Evolutionary conservation across 352 stramenopile genomes (phyloP).

Genomic region (Pelagophyceae sp.): DNA sequence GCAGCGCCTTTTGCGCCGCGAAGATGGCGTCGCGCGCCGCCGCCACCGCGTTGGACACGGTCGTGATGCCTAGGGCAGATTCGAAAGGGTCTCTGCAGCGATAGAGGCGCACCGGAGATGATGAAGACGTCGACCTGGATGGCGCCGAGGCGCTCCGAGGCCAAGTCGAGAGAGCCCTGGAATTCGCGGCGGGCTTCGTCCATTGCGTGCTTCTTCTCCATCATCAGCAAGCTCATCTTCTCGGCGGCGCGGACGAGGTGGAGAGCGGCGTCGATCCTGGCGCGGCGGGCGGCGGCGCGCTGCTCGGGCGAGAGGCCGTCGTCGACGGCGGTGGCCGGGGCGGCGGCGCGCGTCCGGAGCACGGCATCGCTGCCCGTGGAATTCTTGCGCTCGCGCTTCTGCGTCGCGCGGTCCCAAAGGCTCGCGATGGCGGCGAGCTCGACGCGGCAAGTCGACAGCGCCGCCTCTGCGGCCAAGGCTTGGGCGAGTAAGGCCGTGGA

Average conservation of each 20-base stretch:
- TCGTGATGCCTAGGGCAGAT: too few species aligned
- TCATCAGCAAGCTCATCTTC: background rate
- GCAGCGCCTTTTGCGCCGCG: conserved; percentile 14
- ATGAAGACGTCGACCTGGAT: conserved; percentile 19
- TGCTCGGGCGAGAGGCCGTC: background rate
- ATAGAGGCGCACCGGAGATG: too few species aligned
- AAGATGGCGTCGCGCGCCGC: conserved; percentile 12
- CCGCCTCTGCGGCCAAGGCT: background rate
- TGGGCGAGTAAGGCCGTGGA: background rate
- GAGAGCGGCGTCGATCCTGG: background rate
- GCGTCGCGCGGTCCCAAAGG: background rate
- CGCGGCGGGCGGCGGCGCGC: background rate
- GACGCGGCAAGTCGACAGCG: background rate
- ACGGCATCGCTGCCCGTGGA: too few species aligned
- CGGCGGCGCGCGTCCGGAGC: background rate
- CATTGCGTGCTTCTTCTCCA: background rate
- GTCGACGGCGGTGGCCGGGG: background rate
- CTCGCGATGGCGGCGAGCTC: background rate
- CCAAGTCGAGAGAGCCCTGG: conserved; percentile 8
- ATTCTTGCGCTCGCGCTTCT: background rate
- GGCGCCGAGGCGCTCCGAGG: background rate
- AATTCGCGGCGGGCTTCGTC: conserved; percentile 10
- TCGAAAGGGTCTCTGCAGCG: too few species aligned
- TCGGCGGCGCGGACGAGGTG: conserved; percentile 5
- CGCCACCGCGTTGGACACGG: conserved; percentile 7